A percentile compares a stretch with the other conserved stretches of the same genome.
Conservation (phyloP, 1,139 yeast species). For the Sugiyamaella neomexicana region DNA sequence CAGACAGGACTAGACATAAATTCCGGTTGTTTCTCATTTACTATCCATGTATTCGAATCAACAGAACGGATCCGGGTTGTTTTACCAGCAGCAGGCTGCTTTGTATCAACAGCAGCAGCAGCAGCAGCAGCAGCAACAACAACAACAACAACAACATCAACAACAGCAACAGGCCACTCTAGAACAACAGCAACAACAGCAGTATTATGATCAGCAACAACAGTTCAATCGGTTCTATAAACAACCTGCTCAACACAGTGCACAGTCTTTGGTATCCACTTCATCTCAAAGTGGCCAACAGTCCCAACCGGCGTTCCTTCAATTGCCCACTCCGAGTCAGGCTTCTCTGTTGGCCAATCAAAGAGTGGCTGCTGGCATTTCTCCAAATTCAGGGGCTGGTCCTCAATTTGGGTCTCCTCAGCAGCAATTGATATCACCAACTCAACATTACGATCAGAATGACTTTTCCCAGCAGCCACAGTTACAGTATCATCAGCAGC, state of each 20-base stretch:
- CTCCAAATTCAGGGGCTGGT: slow-evolving; percentile 24
- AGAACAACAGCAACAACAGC: slow-evolving; percentile 17
- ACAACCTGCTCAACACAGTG: slow-evolving; percentile 29
- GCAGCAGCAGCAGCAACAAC: slow-evolving; percentile 13
- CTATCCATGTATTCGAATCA: slow-evolving; percentile 18
- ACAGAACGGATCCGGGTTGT: slow-evolving; percentile 31
- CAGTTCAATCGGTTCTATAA: slow-evolving; percentile 25
- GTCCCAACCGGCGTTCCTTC: slow-evolving; percentile 28
- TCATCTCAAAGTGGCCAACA: slow-evolving; percentile 20
- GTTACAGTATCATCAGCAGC: slow-evolving; percentile 15
- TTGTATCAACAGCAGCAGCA: slow-evolving; percentile 20
- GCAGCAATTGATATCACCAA: slow-evolving; percentile 11
- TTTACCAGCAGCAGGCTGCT: slow-evolving; percentile 26
- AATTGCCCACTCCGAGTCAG: slow-evolving; percentile 34
- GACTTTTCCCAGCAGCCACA: slow-evolving; percentile 19
- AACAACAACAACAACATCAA: slow-evolving; percentile 16
- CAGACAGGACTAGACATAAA: too few species aligned
- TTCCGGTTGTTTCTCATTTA: background rate
- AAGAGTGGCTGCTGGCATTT: slow-evolving; percentile 26
- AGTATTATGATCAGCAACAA: slow-evolving; percentile 14
- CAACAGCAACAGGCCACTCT: slow-evolving; percentile 13
- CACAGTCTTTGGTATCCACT: slow-evolving; percentile 28
- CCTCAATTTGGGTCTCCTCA: slow-evolving; percentile 14
- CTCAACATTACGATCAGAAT: slow-evolving; percentile 20
- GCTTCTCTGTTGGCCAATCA: slow-evolving; percentile 31